These are phyloP conservation scores for Tetrastigma voinierianum DNA, from an alignment of 164 flowering plant genomes.

Conservation along the genomic window DNA sequence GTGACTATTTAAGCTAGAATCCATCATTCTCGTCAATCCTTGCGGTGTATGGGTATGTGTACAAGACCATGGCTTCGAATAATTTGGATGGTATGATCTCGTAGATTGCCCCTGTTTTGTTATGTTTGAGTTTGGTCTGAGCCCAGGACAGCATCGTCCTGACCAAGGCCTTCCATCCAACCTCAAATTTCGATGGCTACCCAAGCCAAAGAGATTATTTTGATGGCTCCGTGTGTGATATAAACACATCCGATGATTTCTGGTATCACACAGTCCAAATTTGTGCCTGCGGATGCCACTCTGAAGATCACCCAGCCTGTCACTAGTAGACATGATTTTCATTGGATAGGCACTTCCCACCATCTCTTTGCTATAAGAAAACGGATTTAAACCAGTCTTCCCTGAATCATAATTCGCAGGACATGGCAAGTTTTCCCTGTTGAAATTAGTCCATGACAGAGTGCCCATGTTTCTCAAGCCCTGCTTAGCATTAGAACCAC, in stretches of 20 bases:
- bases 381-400: neutral
- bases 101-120: constrained; percentile 18
- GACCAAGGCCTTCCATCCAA: constrained; percentile 12
- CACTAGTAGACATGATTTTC: neutral
- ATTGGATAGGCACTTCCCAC: constrained; percentile 4
- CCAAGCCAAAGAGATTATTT: constrained; percentile 4
- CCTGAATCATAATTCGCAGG: constrained; percentile 1
- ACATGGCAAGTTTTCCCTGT: constrained; percentile 19
- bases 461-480: constrained; percentile 4
- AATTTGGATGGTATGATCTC: constrained; percentile 5
- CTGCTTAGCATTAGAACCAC: constrained; percentile 7
- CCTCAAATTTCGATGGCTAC: neutral
- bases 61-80: constrained; percentile 6
- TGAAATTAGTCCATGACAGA: constrained; percentile 5
- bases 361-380: constrained; percentile 8
- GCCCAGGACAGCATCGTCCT: constrained; percentile 19
- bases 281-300: constrained; percentile 12
- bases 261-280: constrained; percentile 12
- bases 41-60: constrained; percentile 1
- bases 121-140: constrained; percentile 17
- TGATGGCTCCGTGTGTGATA: constrained; percentile 3
- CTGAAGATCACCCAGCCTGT: constrained; percentile 3
- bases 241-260: constrained; percentile 8
- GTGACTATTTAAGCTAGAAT: constrained; percentile 4
- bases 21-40: neutral